Evolutionary conservation across 2,329 filamentous ascomycete species (phyloP).

Genomic region (Aspergillus quadrilineatus): DNA sequence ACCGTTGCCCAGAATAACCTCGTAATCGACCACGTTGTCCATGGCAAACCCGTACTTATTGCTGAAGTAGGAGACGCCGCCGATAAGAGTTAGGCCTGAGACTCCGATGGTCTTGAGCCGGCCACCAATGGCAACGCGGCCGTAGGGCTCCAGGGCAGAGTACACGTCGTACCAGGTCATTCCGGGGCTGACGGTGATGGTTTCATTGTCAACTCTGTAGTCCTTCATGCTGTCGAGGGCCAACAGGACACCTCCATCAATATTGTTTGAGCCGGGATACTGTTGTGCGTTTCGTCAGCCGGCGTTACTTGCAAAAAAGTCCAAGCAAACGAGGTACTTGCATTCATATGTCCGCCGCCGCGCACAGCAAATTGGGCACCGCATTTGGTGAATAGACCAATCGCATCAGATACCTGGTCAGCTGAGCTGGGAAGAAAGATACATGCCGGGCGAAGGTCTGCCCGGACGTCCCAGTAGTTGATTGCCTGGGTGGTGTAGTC

Average conservation of each 20-base stretch:
- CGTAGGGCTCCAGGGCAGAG: constrained; percentile 24
- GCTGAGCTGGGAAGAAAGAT: constrained; percentile 31
- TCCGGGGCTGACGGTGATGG: constrained; percentile 28
- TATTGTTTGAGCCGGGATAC: constrained; percentile 32
- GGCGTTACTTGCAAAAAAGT: too few species aligned
- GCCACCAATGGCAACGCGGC: constrained; percentile 31
- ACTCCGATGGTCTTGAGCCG: constrained; percentile 37
- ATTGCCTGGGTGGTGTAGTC: background rate
- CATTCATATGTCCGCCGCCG: constrained; percentile 53
- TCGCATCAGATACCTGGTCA: constrained; percentile 25
- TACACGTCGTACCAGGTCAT: constrained; percentile 33
- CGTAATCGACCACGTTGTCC: constrained; percentile 33
- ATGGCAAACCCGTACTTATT: constrained; percentile 35
- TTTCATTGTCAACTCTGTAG: constrained; percentile 23
- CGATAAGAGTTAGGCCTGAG: constrained; percentile 36
- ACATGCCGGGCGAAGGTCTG: constrained; percentile 28
- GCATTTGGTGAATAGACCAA: constrained; percentile 25
- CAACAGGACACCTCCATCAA: constrained; percentile 32
- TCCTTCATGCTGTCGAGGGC: constrained; percentile 25
- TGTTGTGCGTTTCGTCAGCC: background rate
- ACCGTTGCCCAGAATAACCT: constrained; percentile 35
- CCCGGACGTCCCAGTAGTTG: constrained; percentile 28
- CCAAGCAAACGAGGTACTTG: background rate
- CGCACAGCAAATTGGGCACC: constrained; percentile 54
- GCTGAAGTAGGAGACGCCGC: constrained; percentile 35